A percentile compares a stretch with the other conserved stretches of the same genome.
phyloP scores from a whole-genome alignment of 2,329 filamentous ascomycete species.

The Apiospora malaysiana region DNA sequence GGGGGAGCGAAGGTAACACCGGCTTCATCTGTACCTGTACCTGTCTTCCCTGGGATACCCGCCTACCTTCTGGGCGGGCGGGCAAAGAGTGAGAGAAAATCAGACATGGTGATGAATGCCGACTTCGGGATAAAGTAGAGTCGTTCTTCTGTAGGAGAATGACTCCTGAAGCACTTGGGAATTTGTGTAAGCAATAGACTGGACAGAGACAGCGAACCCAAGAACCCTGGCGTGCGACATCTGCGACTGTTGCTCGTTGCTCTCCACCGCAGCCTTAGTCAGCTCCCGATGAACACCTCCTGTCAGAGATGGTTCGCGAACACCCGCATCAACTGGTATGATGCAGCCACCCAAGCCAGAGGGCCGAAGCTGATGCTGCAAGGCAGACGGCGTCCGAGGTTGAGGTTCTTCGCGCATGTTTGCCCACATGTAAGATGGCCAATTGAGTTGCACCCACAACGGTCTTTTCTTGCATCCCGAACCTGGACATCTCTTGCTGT shows the following conservation, averaged over 20 bases:
- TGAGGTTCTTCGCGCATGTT: neutral
- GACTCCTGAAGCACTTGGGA: neutral
- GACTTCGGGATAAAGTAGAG: neutral
- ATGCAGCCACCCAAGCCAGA: neutral
- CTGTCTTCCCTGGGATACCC: neutral
- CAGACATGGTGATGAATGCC: neutral
- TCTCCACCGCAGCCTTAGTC: neutral
- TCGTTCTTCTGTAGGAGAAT: neutral
- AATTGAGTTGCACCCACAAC: neutral
- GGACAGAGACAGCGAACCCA: neutral
- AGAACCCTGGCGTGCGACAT: neutral
- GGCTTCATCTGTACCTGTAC: neutral
- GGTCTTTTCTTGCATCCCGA: neutral
- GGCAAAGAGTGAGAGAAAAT: neutral
- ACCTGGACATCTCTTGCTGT: neutral
- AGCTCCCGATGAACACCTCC: constrained; percentile 15
- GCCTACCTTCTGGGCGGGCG: neutral
- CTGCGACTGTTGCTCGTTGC: neutral
- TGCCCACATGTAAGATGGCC: neutral
- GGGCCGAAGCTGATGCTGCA: neutral
- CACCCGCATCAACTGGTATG: neutral
- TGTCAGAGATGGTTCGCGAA: neutral
- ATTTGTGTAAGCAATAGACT: neutral
- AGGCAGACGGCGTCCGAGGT: neutral
- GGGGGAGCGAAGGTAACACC: neutral